Conservation (phyloP, 768 basidiomycete species). For the Amylocystis lapponica region DNA sequence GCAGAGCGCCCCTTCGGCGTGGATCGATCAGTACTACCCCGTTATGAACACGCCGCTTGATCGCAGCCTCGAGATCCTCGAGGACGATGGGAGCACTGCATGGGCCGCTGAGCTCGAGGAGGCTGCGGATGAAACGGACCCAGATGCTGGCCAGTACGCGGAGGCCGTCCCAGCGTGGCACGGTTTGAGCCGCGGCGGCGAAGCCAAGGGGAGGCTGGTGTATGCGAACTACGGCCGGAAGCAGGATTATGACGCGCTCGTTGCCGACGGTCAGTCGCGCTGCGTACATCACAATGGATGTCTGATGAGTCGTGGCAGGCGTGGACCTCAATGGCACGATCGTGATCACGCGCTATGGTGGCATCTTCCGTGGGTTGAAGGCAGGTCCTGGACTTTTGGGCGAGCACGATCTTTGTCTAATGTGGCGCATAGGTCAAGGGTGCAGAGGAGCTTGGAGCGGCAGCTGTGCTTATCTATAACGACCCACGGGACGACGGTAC, state of each 20-base stretch:
- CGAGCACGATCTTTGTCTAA: neutral
- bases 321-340: conserved; percentile 73
- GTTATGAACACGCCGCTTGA: conserved; percentile 75
- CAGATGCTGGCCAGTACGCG: conserved; percentile 61
- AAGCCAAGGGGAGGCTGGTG: conserved; percentile 61
- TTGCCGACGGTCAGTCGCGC: conserved; percentile 14
- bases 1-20: conserved; percentile 50
- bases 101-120: conserved; percentile 77
- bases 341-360: conserved; percentile 73
- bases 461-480: conserved; percentile 74
- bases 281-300: too few species aligned
- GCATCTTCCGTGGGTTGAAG: conserved; percentile 81
- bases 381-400: conserved; percentile 27
- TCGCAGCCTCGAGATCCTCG: conserved; percentile 61
- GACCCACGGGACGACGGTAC: conserved; percentile 84
- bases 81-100: conserved; percentile 41
- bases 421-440: conserved; percentile 53
- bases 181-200: conserved; percentile 73
- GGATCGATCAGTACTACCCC: conserved; percentile 89
- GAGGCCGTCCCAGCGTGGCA: conserved; percentile 80
- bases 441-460: conserved; percentile 79
- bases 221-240: conserved; percentile 81
- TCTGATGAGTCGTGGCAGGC: too few species aligned
- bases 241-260: conserved; percentile 66
- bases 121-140: conserved; percentile 67